Conservation (phyloP, 495 filamentous ascomycete species). For the Bryoglossum gracile region DNA sequence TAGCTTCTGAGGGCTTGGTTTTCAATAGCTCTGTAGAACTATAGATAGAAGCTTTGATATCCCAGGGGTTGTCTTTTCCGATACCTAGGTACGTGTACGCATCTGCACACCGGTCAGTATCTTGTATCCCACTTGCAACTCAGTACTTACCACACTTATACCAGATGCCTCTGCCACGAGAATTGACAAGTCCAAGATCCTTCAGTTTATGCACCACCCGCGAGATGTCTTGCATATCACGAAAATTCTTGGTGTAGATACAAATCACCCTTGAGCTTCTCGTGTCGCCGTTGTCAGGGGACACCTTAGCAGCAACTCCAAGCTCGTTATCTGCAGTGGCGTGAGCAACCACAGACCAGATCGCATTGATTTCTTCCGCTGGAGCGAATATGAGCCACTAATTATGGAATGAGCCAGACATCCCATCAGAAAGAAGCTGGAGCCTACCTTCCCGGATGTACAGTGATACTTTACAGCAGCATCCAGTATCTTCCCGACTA, state of each 20-base stretch:
- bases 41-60: constrained; percentile 55
- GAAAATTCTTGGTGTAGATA: constrained; percentile 70
- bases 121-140: too few species aligned
- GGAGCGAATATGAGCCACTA: constrained; percentile 77
- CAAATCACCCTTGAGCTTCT: constrained; percentile 50
- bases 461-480: constrained; percentile 49
- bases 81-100: constrained; percentile 69
- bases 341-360: constrained; percentile 56
- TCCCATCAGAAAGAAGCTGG: neutral
- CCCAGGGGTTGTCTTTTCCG: constrained; percentile 57
- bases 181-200: constrained; percentile 49
- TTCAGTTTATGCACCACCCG: constrained; percentile 55
- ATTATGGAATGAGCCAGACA: constrained; percentile 5
- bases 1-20: neutral
- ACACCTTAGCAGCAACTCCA: constrained; percentile 64
- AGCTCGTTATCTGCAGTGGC: constrained; percentile 58
- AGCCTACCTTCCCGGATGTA: constrained; percentile 52
- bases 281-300: constrained; percentile 38
- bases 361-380: constrained; percentile 45
- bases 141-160: constrained; percentile 59
- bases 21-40: constrained; percentile 33
- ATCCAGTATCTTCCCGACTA: constrained; percentile 40
- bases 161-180: constrained; percentile 43
- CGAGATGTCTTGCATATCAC: constrained; percentile 57
- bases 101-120: constrained; percentile 36